A percentile compares a stretch with the other conserved stretches of the same genome.
phyloP scores from a whole-genome alignment of 148 eudicot species.

The Pouteria glomerata region DNA sequence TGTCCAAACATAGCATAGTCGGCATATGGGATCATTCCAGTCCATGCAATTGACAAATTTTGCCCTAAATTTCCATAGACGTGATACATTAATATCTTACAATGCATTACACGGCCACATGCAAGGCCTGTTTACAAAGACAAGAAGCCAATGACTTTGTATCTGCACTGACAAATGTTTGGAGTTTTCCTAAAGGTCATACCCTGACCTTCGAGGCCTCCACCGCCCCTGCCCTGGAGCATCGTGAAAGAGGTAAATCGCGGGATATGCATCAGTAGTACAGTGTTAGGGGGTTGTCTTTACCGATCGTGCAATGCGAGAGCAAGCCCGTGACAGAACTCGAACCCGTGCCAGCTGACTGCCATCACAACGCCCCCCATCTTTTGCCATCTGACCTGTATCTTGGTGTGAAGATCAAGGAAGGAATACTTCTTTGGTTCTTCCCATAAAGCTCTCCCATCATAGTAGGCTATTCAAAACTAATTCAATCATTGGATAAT shows the following conservation, averaged over 20 bases:
- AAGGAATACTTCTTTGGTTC: neutral
- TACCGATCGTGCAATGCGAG: too few relatives aligned
- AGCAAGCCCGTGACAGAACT: too few relatives aligned
- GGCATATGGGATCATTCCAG: neutral
- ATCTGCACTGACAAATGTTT: neutral
- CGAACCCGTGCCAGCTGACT: too few relatives aligned
- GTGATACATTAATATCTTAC: neutral
- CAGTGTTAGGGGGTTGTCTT: too few relatives aligned
- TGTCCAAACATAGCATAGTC: neutral
- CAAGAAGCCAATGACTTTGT: neutral
- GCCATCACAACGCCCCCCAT: too few relatives aligned
- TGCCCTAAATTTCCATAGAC: neutral
- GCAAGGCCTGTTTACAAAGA: neutral
- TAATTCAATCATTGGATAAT: neutral
- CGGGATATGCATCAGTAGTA: too few relatives aligned
- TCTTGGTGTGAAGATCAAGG: neutral
- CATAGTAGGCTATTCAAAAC: neutral
- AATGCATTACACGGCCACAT: neutral
- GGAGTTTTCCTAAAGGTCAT: too few relatives aligned
- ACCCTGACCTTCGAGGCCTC: too few relatives aligned
- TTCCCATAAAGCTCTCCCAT: neutral
- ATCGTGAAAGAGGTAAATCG: too few relatives aligned
- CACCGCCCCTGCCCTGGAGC: too few relatives aligned
- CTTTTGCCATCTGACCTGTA: too few relatives aligned
- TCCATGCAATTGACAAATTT: neutral